phyloP scores from a whole-genome alignment of 2,329 filamentous ascomycete genomes.

The Scedosporium apiospermum region DNA sequence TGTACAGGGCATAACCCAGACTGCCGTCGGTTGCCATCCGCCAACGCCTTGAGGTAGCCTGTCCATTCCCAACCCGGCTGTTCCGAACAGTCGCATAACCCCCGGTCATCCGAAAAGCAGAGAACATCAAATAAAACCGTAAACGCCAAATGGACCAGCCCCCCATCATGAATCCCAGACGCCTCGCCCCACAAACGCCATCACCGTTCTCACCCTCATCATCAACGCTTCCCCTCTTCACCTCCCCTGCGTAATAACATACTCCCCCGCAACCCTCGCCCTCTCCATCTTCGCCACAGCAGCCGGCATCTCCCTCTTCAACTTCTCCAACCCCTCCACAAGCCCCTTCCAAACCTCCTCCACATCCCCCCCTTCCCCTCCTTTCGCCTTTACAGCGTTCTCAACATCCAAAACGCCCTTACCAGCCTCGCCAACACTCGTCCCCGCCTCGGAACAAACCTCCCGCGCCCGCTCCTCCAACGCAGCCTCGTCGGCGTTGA shows the following conservation, averaged over 20 bases:
- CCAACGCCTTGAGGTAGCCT: too few species aligned
- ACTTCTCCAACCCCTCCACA: conserved; percentile 37
- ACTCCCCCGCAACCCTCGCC: conserved; percentile 49
- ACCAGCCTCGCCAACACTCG: conserved; percentile 11
- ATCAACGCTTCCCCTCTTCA: conserved; percentile 1
- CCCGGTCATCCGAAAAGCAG: too few species aligned
- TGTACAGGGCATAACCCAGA: too few species aligned
- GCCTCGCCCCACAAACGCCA: too few species aligned
- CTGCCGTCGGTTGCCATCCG: too few species aligned
- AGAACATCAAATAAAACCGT: too few species aligned
- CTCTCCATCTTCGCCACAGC: conserved; percentile 57
- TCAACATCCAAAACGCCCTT: conserved; percentile 13
- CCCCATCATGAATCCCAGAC: too few species aligned
- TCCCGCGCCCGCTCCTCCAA: conserved; percentile 20
- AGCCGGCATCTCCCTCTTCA: conserved; percentile 52
- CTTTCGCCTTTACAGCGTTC: conserved; percentile 19
- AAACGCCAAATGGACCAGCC: too few species aligned
- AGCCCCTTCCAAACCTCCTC: conserved; percentile 37
- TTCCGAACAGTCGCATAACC: too few species aligned
- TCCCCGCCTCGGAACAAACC: background rate
- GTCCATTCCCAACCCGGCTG: too few species aligned
- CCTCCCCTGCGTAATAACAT: conserved; percentile 36
- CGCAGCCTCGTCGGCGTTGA: conserved; percentile 38
- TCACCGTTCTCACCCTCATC: too few species aligned
- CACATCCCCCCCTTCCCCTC: conserved; percentile 36